phyloP scores from a whole-genome alignment of 768 basidiomycete species.

The Pulveroboletus sp. region DNA sequence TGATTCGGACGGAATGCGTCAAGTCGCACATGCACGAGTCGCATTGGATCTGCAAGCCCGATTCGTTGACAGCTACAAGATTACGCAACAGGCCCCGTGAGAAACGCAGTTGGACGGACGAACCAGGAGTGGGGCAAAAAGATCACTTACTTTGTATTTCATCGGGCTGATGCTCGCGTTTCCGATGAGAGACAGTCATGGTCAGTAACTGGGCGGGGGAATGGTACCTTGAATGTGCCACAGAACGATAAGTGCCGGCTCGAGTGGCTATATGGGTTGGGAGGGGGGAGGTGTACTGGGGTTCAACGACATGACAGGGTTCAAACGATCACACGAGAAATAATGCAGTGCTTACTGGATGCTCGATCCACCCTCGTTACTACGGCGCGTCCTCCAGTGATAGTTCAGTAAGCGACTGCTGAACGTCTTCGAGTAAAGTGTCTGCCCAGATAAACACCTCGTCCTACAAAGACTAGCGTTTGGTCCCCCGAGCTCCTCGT shows the following conservation, averaged over 20 bases:
- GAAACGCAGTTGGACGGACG: constrained; percentile 14
- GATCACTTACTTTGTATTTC: constrained; percentile 54
- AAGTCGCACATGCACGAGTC: constrained; percentile 83
- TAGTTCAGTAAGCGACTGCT: background rate
- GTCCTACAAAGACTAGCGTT: background rate
- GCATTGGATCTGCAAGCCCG: constrained; percentile 79
- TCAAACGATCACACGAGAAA: background rate
- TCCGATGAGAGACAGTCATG: constrained; percentile 67
- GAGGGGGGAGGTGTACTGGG: background rate
- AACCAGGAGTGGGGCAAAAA: background rate
- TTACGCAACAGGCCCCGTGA: constrained; percentile 28
- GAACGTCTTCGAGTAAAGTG: background rate
- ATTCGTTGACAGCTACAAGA: constrained; percentile 65
- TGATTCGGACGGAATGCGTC: constrained; percentile 94
- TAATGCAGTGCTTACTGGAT: background rate
- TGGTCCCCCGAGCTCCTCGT: background rate
- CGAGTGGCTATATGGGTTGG: background rate
- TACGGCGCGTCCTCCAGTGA: background rate
- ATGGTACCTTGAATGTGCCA: background rate
- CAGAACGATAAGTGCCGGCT: background rate
- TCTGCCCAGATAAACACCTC: background rate
- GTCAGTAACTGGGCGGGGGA: background rate
- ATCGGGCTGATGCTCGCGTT: constrained; percentile 58
- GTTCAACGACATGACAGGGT: background rate
- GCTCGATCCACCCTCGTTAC: background rate